Percentiles rank a stretch among this genome's conserved stretches.
These are phyloP conservation scores for Phycomyces blakesleeanus DNA, from an alignment of 192 early-diverging fungal genomes.

Conservation along the genomic window DNA sequence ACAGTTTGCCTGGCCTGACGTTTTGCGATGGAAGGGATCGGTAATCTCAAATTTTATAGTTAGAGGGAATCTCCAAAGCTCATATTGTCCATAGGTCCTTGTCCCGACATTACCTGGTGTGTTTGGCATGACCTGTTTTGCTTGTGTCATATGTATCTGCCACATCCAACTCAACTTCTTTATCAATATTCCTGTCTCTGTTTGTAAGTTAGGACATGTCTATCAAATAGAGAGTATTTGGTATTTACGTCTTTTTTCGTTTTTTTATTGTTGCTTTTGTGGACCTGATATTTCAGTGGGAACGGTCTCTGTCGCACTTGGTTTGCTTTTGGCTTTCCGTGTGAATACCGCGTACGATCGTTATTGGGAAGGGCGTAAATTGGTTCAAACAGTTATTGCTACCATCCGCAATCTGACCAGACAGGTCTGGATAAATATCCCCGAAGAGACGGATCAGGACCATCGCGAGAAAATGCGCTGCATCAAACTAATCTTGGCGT, in stretches of 20 bases:
- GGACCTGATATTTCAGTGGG: constrained; percentile 37
- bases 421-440: constrained; percentile 62
- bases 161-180: constrained; percentile 10
- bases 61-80: too few species aligned
- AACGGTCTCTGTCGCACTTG: constrained; percentile 52
- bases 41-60: too few species aligned
- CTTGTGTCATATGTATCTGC: constrained; percentile 13
- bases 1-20: constrained; percentile 27
- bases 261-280: too few species aligned
- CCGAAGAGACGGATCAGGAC: constrained; percentile 42
- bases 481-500: constrained; percentile 53
- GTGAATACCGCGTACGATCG: constrained; percentile 74
- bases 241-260: too few species aligned
- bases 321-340: constrained; percentile 78
- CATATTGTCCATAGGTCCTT: constrained; percentile 9
- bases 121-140: constrained; percentile 14
- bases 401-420: constrained; percentile 68
- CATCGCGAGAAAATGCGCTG: constrained; percentile 51
- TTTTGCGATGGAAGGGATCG: constrained; percentile 31
- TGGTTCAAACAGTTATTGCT: constrained; percentile 58
- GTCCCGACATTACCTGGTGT: constrained; percentile 25
- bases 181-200: constrained; percentile 20
- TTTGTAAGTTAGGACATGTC: constrained; percentile 7
- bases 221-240: too few species aligned
- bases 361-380: constrained; percentile 73